A percentile compares a stretch with the other conserved stretches of the same genome.
Conservation (phyloP, 2,329 filamentous ascomycete species). For the Neophaeococcomyces aloes region DNA sequence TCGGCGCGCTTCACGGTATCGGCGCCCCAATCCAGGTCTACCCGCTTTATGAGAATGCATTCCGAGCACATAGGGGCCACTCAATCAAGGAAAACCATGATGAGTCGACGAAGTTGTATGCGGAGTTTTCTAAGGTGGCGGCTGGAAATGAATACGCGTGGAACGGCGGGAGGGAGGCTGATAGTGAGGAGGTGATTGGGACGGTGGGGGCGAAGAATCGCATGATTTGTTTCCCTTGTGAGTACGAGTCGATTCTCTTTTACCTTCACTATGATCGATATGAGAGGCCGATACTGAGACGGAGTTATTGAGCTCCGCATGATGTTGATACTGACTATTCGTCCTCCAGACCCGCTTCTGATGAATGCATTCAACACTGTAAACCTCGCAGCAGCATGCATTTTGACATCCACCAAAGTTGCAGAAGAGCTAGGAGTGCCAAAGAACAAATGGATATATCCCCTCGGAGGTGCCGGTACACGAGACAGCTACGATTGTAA, state of each 20-base stretch:
- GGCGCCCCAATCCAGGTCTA: constrained; percentile 58
- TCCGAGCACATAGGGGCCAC: constrained; percentile 48
- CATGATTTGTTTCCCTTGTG: constrained; percentile 60
- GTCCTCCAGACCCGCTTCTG: constrained; percentile 47
- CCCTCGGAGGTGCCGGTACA: constrained; percentile 53
- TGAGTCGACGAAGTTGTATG: constrained; percentile 52
- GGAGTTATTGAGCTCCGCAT: no score
- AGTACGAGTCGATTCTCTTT: no score
- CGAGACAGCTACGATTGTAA: constrained; percentile 47
- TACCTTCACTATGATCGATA: no score
- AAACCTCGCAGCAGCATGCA: constrained; percentile 51
- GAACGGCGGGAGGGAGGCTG: constrained; percentile 41
- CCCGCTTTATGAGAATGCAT: constrained; percentile 55
- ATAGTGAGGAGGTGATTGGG: constrained; percentile 43
- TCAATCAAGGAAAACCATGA: constrained; percentile 44
- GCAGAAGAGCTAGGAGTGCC: constrained; percentile 47
- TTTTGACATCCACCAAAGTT: constrained; percentile 48
- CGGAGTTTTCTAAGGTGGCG: constrained; percentile 49
- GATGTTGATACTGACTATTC: no score
- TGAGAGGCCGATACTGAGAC: no score
- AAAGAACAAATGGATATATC: constrained; percentile 50
- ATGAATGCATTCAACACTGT: constrained; percentile 65
- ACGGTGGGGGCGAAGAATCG: constrained; percentile 48
- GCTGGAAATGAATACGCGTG: constrained; percentile 46
- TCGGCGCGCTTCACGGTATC: constrained; percentile 48